These are phyloP conservation scores for Penicillium sp. DNA, from an alignment of 2,329 filamentous ascomycete genomes.

Conservation along the genomic window DNA sequence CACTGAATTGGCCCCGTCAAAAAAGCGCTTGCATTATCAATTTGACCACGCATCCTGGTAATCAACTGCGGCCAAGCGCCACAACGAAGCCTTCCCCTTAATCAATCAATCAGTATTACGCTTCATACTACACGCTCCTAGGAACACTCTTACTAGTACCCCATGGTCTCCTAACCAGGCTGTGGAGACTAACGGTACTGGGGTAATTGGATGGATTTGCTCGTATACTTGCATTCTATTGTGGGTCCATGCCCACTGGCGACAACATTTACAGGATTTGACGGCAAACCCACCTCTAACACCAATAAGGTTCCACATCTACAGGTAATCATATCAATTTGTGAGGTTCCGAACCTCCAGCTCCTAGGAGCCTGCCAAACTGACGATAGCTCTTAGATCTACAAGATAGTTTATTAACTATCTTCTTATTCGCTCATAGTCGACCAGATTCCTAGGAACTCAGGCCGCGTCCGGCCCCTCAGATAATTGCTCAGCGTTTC, in stretches of 20 bases:
- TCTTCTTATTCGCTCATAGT: not conserved
- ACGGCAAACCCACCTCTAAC: not conserved
- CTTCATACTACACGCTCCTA: not conserved
- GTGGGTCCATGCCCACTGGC: not conserved
- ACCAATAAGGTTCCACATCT: not conserved
- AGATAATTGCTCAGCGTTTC: not conserved
- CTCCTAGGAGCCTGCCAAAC: not conserved
- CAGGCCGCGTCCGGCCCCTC: not conserved
- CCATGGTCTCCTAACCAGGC: not conserved
- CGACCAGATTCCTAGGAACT: not conserved
- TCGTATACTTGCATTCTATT: not conserved
- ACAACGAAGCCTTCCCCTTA: not conserved
- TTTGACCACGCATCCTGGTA: not conserved
- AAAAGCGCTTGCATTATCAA: slow-evolving; percentile 32
- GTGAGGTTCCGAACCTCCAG: not conserved
- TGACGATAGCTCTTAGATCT: not conserved
- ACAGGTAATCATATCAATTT: not conserved
- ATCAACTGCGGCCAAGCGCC: not conserved
- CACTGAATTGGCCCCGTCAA: not conserved
- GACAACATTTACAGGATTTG: not conserved
- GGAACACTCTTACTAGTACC: not conserved
- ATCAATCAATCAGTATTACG: not conserved
- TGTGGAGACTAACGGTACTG: not conserved
- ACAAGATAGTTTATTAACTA: not conserved
- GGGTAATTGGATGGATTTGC: not conserved